phyloP scores from a whole-genome alignment of 257 asterid species.

The Cordia subcordata region DNA sequence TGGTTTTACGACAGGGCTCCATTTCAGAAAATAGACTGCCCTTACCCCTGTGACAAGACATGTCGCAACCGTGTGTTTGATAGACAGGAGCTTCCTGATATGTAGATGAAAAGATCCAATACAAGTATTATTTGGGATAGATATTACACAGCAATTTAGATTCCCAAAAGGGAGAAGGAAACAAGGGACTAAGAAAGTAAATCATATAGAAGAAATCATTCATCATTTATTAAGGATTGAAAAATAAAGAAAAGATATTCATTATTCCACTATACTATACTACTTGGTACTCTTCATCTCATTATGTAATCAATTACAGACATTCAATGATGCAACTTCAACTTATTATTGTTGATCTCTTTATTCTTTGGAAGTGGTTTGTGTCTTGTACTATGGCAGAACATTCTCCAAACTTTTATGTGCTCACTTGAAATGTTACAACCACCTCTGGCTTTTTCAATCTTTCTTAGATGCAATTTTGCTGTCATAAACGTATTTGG shows the following conservation, averaged over 20 bases:
- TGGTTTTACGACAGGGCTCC: constrained; percentile 71
- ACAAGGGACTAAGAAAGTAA: neutral
- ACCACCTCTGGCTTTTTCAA: no score
- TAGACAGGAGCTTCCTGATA: neutral
- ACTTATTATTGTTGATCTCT: neutral
- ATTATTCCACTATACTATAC: neutral
- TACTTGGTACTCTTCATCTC: neutral
- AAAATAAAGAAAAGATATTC: neutral
- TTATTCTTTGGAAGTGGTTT: no score
- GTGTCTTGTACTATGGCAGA: no score
- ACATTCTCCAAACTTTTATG: no score
- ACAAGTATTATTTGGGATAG: neutral
- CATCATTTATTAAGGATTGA: neutral
- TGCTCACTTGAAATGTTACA: no score
- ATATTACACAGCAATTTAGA: neutral
- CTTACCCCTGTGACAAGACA: constrained; percentile 83
- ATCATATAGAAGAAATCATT: neutral
- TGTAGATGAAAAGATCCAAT: neutral
- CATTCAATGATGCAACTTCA: neutral
- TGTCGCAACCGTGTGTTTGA: constrained; percentile 73
- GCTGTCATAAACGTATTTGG: no score
- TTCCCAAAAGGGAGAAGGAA: neutral
- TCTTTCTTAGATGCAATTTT: no score
- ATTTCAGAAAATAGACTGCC: constrained; percentile 73
- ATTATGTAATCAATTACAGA: neutral